Evolutionary conservation across 352 stramenopile species (phyloP), one percentile per base, ranked within the genome.

Genomic region (Thalassiosira allenii): DNA sequence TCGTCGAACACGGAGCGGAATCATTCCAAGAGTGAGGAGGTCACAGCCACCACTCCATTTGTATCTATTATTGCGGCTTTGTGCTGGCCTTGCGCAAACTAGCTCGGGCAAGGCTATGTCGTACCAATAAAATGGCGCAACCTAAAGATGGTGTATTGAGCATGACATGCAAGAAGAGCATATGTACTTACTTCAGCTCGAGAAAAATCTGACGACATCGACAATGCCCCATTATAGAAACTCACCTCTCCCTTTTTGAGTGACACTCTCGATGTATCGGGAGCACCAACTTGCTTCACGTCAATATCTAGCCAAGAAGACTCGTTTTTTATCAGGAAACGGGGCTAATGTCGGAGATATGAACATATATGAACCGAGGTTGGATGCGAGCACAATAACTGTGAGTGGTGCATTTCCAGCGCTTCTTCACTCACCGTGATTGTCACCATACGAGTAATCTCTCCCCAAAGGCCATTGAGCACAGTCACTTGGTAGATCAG

Each of bases 11-110:
- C 83, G 83, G n/a, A 91, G 44, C 49, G 87, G 80, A 40, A 83
- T 74, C 56, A 88, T 89, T 30, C 71, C 79, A 20, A 94, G 62
- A 54, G 79, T 89, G 37, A 76, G 87, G 20, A 91, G 75, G 70
- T 94, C 89, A 79, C 92, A 91, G 2, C 86, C 89, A 54, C 87
- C 87, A 63, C 72, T 89, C 89, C 89, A 93, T 81, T 71, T 80
- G 47, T 52, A 63, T 47, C 69, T 54, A 41, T 70, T 74, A 12
- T 29, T 37, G n/a, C n/a, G n/a, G 41, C n/a, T 37, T 43, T 61
- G 44, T n/a, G 49, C 25, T 30, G 84, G 82, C 30, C 77, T 61
- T n/a, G 81, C 44, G 58, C 81, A 84, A 3, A 92, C 73, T 17
- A 94, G 74, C 63, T 84, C 76, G 33, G 89, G 89, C 12, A 91